These are phyloP conservation scores for Houttuynia cordata DNA, from an alignment of 164 flowering plant species.

Conservation along the genomic window DNA sequence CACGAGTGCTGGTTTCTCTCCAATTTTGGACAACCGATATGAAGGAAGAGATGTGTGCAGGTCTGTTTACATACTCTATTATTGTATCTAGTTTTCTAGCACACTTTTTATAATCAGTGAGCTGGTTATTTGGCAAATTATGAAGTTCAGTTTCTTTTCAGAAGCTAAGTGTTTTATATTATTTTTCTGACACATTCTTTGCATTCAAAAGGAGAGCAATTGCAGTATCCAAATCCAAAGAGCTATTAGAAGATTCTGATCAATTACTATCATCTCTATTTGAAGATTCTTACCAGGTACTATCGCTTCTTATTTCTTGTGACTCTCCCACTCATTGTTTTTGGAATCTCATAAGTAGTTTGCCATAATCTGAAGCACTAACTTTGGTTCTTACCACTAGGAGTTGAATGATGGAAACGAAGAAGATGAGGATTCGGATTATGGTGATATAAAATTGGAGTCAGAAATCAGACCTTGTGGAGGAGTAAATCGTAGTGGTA, in stretches of 20 bases:
- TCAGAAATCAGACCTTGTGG: slow-evolving; percentile 12
- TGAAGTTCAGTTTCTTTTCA: not conserved
- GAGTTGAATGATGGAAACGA: slow-evolving; percentile 27
- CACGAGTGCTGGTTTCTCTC: slow-evolving; percentile 61
- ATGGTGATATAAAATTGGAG: slow-evolving; percentile 14
- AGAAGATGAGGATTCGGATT: slow-evolving; percentile 23
- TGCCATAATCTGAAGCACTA: slow-evolving; percentile 21
- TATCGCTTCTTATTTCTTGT: not conserved
- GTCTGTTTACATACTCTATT: slow-evolving; percentile 12
- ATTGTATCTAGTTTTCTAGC: not conserved
- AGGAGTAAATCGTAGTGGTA: slow-evolving; percentile 8
- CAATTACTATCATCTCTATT: slow-evolving; percentile 4
- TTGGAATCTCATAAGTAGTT: slow-evolving; percentile 16
- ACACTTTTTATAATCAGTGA: too few relatives aligned
- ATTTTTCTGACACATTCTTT: not conserved
- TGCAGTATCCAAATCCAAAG: not conserved
- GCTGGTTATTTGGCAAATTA: not conserved
- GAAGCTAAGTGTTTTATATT: not conserved
- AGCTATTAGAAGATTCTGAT: not conserved
- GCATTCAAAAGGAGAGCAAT: not conserved
- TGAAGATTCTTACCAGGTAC: slow-evolving; percentile 9
- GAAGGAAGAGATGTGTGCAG: slow-evolving; percentile 23
- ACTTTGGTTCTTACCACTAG: slow-evolving; percentile 11
- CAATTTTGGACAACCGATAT: slow-evolving; percentile 22
- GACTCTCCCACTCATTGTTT: not conserved